These are phyloP conservation scores for Monosporascus cannonballus DNA, from an alignment of 2,329 filamentous ascomycete species.

Conservation along the genomic window DNA sequence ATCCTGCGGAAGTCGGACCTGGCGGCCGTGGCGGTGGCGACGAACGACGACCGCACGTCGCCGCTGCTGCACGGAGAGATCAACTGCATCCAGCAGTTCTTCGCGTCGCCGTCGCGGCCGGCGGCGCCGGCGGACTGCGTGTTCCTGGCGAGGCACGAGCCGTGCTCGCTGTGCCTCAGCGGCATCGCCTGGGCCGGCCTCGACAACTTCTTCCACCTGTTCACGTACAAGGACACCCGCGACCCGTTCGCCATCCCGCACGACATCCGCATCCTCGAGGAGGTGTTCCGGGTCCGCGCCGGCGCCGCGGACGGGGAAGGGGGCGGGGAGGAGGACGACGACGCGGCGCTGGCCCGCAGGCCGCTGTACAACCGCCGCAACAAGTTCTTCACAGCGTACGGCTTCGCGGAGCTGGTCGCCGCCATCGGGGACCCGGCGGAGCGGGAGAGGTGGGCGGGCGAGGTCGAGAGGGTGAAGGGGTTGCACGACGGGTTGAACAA, in stretches of 20 bases:
- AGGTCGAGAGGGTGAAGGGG: conserved; percentile 42
- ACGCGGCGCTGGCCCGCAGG: conserved; percentile 30
- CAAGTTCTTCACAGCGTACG: conserved; percentile 45
- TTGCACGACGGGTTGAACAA: conserved; percentile 41
- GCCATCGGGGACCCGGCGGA: conserved; percentile 31
- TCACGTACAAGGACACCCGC: conserved; percentile 53
- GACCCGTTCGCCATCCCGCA: conserved; percentile 50
- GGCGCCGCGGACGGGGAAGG: conserved; percentile 6
- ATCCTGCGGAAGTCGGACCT: conserved; percentile 40
- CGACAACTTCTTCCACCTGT: conserved; percentile 50
- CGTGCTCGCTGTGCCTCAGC: conserved; percentile 51
- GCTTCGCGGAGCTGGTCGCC: conserved; percentile 34
- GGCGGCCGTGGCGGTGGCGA: conserved; percentile 40
- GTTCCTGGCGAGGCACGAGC: conserved; percentile 55
- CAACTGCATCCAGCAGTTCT: conserved; percentile 55
- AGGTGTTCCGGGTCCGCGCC: conserved; percentile 45
- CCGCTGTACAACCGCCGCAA: conserved; percentile 50
- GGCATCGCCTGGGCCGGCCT: conserved; percentile 55
- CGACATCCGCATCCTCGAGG: conserved; percentile 51
- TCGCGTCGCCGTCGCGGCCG: conserved; percentile 24
- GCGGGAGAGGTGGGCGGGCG: conserved; percentile 25
- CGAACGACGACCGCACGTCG: conserved; percentile 49
- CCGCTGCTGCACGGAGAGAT: conserved; percentile 55
- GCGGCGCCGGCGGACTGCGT: conserved; percentile 35
- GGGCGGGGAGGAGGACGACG: conserved; percentile 30